These are phyloP conservation scores for Neobulgaria alba DNA, from an alignment of 2,329 filamentous ascomycete genomes.

Conservation along the genomic window DNA sequence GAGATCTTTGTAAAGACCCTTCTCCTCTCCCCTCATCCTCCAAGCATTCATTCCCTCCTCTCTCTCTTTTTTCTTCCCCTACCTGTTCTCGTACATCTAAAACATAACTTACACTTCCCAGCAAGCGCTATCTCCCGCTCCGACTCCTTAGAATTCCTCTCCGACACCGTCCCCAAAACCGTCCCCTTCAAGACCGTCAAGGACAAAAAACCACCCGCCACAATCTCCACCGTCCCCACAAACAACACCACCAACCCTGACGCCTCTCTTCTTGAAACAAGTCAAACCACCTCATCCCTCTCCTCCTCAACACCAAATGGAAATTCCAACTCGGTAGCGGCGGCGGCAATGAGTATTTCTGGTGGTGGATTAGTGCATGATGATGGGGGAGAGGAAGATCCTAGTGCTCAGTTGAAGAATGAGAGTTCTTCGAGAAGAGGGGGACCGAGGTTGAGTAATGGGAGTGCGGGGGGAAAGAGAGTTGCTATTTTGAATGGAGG, in stretches of 20 bases:
- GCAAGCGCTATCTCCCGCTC: slow-evolving; percentile 78
- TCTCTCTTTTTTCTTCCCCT: not conserved
- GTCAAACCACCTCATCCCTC: too few species aligned
- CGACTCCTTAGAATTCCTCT: slow-evolving; percentile 91
- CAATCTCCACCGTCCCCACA: slow-evolving; percentile 28
- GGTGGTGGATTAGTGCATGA: slow-evolving; percentile 8
- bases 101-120: slow-evolving; percentile 28
- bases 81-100: slow-evolving; percentile 7
- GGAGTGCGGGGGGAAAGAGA: too few species aligned
- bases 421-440: too few species aligned
- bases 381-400: slow-evolving; percentile 22
- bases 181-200: slow-evolving; percentile 73
- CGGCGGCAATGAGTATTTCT: not conserved
- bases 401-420: slow-evolving; percentile 27
- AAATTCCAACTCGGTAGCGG: too few species aligned
- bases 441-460: slow-evolving; percentile 13
- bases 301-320: too few species aligned
- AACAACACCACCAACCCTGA: slow-evolving; percentile 35
- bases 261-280: too few species aligned
- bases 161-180: slow-evolving; percentile 84
- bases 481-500: slow-evolving; percentile 12
- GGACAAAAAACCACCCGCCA: slow-evolving; percentile 44
- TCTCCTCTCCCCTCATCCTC: not conserved
- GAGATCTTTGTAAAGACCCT: slow-evolving; percentile 63
- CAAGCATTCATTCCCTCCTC: not conserved